Evolutionary conservation across 2,329 filamentous ascomycete genomes (phyloP).

Genomic region (Hymenoscyphus occultus): DNA sequence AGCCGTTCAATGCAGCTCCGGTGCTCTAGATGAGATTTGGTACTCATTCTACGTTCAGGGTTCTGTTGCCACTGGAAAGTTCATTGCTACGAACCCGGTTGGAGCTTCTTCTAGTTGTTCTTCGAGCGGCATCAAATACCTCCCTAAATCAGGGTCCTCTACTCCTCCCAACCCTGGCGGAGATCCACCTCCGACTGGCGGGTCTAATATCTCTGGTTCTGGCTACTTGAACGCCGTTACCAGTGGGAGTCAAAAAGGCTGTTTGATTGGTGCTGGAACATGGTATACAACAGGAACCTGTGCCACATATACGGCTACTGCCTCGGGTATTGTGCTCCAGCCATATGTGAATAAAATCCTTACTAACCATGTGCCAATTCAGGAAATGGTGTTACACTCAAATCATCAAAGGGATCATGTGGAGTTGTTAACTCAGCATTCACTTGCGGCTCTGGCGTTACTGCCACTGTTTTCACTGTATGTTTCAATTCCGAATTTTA

Average conservation of each 20-base stretch:
- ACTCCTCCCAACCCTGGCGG: constrained; percentile 13
- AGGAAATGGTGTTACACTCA: constrained; percentile 44
- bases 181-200: constrained; percentile 36
- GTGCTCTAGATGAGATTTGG: constrained; percentile 50
- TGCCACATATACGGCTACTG: constrained; percentile 59
- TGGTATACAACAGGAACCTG: constrained; percentile 69
- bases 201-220: constrained; percentile 44
- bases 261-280: constrained; percentile 62
- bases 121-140: constrained; percentile 48
- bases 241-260: constrained; percentile 53
- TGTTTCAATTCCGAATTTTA: constrained; percentile 16
- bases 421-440: constrained; percentile 52
- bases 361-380: constrained; percentile 1
- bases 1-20: constrained; percentile 44
- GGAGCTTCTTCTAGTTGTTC: constrained; percentile 55
- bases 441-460: constrained; percentile 51
- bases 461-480: constrained; percentile 38
- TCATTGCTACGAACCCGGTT: constrained; percentile 40
- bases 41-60: constrained; percentile 53
- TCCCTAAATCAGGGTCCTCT: constrained; percentile 51
- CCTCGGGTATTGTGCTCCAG: constrained; percentile 44
- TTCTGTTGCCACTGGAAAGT: constrained; percentile 48
- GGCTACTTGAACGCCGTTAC: constrained; percentile 58
- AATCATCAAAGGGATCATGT: constrained; percentile 57
- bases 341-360: neutral